Conservation (phyloP, 2,329 filamentous ascomycete genomes). For the Calonectria naviculata region DNA sequence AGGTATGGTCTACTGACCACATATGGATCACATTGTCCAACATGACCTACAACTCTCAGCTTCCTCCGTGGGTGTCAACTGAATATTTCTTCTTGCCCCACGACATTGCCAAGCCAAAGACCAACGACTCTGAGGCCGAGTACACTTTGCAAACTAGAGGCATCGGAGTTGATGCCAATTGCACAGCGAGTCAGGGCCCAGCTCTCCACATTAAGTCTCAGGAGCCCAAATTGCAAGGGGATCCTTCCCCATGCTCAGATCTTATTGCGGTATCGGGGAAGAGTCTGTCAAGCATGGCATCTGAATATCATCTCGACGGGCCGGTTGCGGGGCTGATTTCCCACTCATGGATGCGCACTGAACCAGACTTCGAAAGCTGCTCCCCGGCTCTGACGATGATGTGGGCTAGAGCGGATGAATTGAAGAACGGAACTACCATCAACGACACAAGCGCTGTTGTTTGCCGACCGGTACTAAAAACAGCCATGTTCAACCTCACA, state of each 20-base stretch:
- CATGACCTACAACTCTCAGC: background rate
- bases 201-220: background rate
- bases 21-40: background rate
- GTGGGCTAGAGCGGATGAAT: background rate
- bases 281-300: background rate
- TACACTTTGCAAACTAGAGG: background rate
- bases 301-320: background rate
- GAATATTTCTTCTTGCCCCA: constrained; percentile 1
- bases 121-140: background rate
- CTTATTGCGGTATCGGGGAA: background rate
- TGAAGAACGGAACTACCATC: background rate
- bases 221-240: background rate
- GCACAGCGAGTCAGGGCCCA: background rate
- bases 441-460: background rate
- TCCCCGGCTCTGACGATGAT: background rate
- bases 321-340: background rate
- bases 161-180: background rate
- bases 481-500: background rate
- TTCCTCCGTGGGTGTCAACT: background rate
- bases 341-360: background rate
- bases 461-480: background rate
- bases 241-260: background rate
- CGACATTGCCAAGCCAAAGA: background rate
- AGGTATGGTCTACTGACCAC: background rate
- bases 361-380: background rate